Percentiles rank a stretch among this genome's conserved stretches.
phyloP scores from a whole-genome alignment of 192 early-diverging fungal species.

The Coemansia asiatica region DNA sequence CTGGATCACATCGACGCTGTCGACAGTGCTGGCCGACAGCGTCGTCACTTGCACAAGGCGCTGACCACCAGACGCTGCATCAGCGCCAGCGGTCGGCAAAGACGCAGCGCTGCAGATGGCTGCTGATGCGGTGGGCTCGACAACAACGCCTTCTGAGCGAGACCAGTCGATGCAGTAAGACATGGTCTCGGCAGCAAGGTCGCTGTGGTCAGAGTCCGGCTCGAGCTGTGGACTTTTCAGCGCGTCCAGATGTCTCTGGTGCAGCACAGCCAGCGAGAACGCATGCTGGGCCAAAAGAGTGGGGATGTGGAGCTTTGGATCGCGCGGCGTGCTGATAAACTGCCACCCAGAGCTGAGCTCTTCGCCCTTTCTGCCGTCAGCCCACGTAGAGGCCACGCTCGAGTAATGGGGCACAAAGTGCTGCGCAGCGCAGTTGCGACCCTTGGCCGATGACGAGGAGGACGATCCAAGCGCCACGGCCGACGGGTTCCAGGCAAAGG shows the following conservation, averaged over 20 bases:
- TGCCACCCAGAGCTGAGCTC: slow-evolving; percentile 50
- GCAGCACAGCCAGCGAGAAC: slow-evolving; percentile 38
- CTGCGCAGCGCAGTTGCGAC: slow-evolving; percentile 25
- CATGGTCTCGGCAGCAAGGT: slow-evolving; percentile 13
- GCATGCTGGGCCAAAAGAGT: slow-evolving; percentile 50
- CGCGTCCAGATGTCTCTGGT: slow-evolving; percentile 7
- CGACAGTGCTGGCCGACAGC: slow-evolving; percentile 12
- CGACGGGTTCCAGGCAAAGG: slow-evolving; percentile 6
- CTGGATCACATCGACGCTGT: slow-evolving; percentile 45
- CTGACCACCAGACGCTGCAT: not conserved
- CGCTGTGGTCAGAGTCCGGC: not conserved
- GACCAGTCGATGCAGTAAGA: slow-evolving; percentile 57
- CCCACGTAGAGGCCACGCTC: slow-evolving; percentile 11
- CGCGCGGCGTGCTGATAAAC: slow-evolving; percentile 51
- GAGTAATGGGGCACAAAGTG: slow-evolving; percentile 56
- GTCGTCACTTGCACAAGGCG: not conserved
- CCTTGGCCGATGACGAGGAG: not conserved
- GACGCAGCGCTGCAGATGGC: not conserved
- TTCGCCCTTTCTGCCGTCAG: not conserved
- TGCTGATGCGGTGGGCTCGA: slow-evolving; percentile 12
- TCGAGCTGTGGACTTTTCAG: slow-evolving; percentile 8
- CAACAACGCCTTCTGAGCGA: slow-evolving; percentile 45
- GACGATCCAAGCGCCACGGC: not conserved
- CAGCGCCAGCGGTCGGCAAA: not conserved
- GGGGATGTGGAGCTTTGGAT: slow-evolving; percentile 45